phyloP scores from a whole-genome alignment of 2,329 filamentous ascomycete genomes.

The Neonectria faginata region DNA sequence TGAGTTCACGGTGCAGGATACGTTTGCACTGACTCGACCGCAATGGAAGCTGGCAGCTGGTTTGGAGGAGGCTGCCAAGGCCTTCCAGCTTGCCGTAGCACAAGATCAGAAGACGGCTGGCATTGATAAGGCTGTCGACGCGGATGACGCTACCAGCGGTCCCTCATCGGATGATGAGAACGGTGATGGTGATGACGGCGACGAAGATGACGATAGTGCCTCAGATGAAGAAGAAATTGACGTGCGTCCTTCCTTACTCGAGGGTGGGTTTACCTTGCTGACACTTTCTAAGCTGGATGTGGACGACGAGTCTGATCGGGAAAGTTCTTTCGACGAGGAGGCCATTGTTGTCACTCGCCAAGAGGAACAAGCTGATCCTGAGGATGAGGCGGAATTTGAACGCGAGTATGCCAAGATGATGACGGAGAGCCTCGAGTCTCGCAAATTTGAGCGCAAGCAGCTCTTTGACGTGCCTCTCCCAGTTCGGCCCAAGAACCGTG shows the following conservation, averaged over 20 bases:
- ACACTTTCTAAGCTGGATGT: constrained; percentile 55
- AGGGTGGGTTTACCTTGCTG: constrained; percentile 4
- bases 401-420: constrained; percentile 98
- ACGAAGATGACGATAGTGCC: constrained; percentile 70
- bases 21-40: constrained; percentile 84
- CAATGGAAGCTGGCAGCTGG: constrained; percentile 91
- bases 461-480: constrained; percentile 98
- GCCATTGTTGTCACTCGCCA: constrained; percentile 91
- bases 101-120: constrained; percentile 88
- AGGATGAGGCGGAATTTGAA: constrained; percentile 97
- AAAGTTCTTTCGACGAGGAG: constrained; percentile 82
- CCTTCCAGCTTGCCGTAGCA: constrained; percentile 88
- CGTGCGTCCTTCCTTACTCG: constrained; percentile 50
- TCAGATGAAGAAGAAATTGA: constrained; percentile 71
- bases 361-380: constrained; percentile 90
- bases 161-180: constrained; percentile 82
- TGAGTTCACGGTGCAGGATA: constrained; percentile 95
- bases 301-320: constrained; percentile 62
- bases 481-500: constrained; percentile 78
- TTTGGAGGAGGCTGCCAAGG: constrained; percentile 82
- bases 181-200: constrained; percentile 73
- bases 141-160: constrained; percentile 77
- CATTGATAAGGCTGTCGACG: constrained; percentile 74
- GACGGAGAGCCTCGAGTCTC: constrained; percentile 94
- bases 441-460: constrained; percentile 94